Evolutionary conservation across 306 rosid genomes (phyloP), one percentile per base, ranked within the genome.

Genomic region (Ceratonia siliqua): DNA sequence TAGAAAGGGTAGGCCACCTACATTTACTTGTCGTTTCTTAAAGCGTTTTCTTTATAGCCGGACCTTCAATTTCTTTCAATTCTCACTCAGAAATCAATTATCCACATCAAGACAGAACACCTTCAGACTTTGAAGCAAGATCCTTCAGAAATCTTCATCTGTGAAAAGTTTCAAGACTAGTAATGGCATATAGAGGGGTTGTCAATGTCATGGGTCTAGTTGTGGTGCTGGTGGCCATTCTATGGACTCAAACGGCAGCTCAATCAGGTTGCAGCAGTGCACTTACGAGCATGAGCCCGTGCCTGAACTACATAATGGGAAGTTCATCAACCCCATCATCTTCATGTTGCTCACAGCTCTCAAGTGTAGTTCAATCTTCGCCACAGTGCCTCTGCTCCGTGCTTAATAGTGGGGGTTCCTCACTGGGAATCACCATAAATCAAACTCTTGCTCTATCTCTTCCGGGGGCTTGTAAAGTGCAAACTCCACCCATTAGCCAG

Each of bases 311-410:
- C 78, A 24, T 88, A 21, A 86, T 79, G 17, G 96, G 96, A 39
- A 88, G 75, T 50, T 79, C 91, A 8, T 82, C 89, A n/a, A 79
- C 70, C 10, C 96, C 96, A 1, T 86, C 92, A 9, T n/a, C 88
- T 79, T 68, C 84, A 53, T 88, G 96, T 68, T 90, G 96, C 83
- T 82, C 91, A 20, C 84, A 78, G 73, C 91, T 90, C 75, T 69
- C 83, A n/a, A 81, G 38, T 5, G 89, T 86, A 1, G 89, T 86
- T 17, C 88, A 86, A 38, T 76, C 92, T 49, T 88, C 92, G 4
- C 92, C 96, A 18, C 84, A 74, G 76, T 88, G 96, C 72, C 92
- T 90, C 5, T 90, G 96, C 77, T 76, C 88, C 0, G 46, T 74
- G 36, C 72, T 90, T 15, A 86, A 82, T 71, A 89, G 88, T 13